Percentiles rank a stretch among this genome's conserved stretches.
These are phyloP conservation scores for Erodium chrysanthum DNA, from an alignment of 441 rosid genomes.

Conservation along the genomic window DNA sequence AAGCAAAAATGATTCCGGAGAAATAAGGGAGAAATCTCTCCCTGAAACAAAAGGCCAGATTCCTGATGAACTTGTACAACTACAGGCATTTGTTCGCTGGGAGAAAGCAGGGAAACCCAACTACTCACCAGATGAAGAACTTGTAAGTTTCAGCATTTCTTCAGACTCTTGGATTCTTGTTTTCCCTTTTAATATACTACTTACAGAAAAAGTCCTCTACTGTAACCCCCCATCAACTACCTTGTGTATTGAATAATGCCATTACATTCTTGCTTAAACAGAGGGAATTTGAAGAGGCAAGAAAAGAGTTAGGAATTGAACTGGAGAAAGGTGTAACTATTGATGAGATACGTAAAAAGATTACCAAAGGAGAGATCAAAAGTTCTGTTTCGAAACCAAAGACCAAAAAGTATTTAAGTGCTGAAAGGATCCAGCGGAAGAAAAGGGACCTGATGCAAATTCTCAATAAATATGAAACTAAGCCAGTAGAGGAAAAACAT, in stretches of 20 bases:
- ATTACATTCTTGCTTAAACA: conserved; percentile 15
- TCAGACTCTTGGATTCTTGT: conserved; percentile 12
- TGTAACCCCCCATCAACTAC: not conserved
- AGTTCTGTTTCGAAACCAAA: too few species aligned
- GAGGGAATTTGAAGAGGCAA: conserved; percentile 70
- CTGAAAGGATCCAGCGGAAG: conserved; percentile 67
- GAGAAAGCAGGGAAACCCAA: conserved; percentile 70
- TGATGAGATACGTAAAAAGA: conserved; percentile 41
- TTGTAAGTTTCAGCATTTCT: conserved; percentile 30
- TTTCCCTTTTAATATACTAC: not conserved
- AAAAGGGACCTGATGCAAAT: conserved; percentile 56
- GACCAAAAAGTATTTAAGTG: conserved; percentile 28
- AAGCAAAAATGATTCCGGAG: too few species aligned
- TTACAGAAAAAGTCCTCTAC: not conserved
- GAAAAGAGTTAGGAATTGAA: conserved; percentile 52
- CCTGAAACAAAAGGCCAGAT: conserved; percentile 28
- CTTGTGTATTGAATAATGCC: not conserved
- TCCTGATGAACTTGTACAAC: conserved; percentile 54
- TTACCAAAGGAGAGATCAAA: not conserved
- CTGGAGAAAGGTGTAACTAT: conserved; percentile 45
- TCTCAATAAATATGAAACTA: conserved; percentile 38
- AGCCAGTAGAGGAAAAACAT: conserved; percentile 25
- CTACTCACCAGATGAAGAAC: conserved; percentile 48
- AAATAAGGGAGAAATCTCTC: conserved; percentile 26
- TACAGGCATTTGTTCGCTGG: conserved; percentile 62